phyloP scores from a whole-genome alignment of 2,329 filamentous ascomycete genomes.

The Dactylella cylindrospora region DNA sequence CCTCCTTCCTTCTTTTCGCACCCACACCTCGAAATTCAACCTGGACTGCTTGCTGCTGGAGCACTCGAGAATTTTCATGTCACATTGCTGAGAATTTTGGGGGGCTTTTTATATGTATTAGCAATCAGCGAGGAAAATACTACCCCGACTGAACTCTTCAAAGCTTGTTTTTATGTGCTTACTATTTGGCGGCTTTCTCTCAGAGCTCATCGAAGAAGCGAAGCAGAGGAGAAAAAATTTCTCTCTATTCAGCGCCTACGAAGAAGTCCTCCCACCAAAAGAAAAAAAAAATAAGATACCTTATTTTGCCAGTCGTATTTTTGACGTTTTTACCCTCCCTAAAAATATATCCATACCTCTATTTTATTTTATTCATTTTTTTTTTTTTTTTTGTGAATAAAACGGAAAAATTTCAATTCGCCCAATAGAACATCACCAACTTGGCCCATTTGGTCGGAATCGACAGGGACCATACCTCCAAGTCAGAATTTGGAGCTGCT shows the following conservation, averaged over 20 bases:
- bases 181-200: constrained; percentile 20
- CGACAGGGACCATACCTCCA: constrained; percentile 38
- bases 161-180: constrained; percentile 31
- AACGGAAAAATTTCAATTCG: constrained; percentile 1
- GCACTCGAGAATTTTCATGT: constrained; percentile 12
- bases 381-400: constrained; percentile 9
- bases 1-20: too few species aligned
- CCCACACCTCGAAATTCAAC: too few species aligned
- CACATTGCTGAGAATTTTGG: background rate
- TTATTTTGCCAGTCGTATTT: background rate
- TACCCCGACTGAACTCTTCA: constrained; percentile 1
- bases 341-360: too few species aligned
- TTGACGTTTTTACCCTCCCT: too few species aligned
- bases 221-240: constrained; percentile 22
- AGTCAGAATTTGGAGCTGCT: too few species aligned
- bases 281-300: background rate
- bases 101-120: constrained; percentile 10
- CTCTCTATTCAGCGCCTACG: constrained; percentile 24
- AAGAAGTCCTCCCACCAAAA: background rate
- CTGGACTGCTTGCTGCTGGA: too few species aligned
- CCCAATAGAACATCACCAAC: constrained; percentile 26
- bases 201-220: constrained; percentile 31
- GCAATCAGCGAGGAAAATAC: constrained; percentile 28
- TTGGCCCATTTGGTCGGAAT: constrained; percentile 38
- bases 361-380: too few species aligned